A percentile compares a stretch with the other conserved stretches of the same genome.
phyloP scores from a whole-genome alignment of 805 yeast genomes.

The Cyberlindnera suaveolens region DNA sequence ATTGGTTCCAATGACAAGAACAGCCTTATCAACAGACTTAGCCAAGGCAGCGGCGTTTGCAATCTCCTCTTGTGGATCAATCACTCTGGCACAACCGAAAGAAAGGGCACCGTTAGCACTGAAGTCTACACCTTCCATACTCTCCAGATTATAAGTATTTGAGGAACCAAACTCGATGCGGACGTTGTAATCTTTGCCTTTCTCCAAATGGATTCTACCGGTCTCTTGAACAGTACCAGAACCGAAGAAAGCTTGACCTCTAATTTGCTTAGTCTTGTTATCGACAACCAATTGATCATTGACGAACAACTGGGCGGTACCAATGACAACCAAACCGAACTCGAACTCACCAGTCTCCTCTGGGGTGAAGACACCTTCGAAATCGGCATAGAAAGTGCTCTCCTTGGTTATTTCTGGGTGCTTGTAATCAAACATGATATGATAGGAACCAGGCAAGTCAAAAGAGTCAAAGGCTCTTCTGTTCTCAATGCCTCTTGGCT shows the following conservation, averaged over 20 bases:
- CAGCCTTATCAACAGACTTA: constrained; percentile 43
- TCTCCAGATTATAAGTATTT: constrained; percentile 27
- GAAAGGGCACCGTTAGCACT: constrained; percentile 31
- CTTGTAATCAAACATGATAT: constrained; percentile 26
- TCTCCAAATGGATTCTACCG: constrained; percentile 31
- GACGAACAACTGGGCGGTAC: constrained; percentile 50
- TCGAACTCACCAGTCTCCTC: constrained; percentile 42
- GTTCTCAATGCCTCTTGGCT: constrained; percentile 15
- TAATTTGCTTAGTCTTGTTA: constrained; percentile 44
- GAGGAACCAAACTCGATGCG: constrained; percentile 48
- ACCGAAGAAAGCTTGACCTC: constrained; percentile 47
- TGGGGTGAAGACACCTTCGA: constrained; percentile 41
- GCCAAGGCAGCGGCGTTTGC: constrained; percentile 43
- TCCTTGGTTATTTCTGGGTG: constrained; percentile 15
- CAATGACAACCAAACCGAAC: constrained; percentile 46
- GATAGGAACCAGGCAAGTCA: constrained; percentile 16
- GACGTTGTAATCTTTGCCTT: constrained; percentile 40
- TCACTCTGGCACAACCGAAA: constrained; percentile 28
- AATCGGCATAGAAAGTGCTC: constrained; percentile 36
- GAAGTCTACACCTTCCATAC: constrained; percentile 15
- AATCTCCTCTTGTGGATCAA: constrained; percentile 28
- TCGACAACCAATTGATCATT: constrained; percentile 50
- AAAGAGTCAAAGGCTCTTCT: constrained; percentile 26
- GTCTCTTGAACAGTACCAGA: constrained; percentile 48
- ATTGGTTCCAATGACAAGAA: constrained; percentile 46